Evolutionary conservation across 2,329 filamentous ascomycete genomes (phyloP), one percentile per base, ranked within the genome.

Genomic region (Penicillium brevicompactum): DNA sequence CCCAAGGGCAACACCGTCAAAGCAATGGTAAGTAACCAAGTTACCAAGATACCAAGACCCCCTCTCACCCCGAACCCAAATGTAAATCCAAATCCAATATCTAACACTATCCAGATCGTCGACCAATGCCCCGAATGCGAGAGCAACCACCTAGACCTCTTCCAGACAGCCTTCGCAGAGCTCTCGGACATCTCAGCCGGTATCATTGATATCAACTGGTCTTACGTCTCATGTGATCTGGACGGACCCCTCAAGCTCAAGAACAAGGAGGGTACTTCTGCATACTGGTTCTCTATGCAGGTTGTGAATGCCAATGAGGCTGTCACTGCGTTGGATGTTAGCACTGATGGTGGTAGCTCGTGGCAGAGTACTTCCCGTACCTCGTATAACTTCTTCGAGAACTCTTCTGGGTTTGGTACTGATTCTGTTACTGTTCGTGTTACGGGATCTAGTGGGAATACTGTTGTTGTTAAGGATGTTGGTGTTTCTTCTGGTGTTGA

Each of bases 321-420:
- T 14, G 78, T 88, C 40, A 63, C 75, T 50, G 78, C 74, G 59
- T 76, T 88, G 22, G 84, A 88, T 61, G 84, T 88, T 55, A 84
- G 82, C 55, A 84, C 78, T 16, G 81, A 88, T 64, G 78, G 82
- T 10, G 85, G 85, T 16, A 77, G 63, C 50, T 83, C 81, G 13
- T 88, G 85, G 85, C 69, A 80, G 69, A 47, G 67, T n/a, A 87
- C 85, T 0, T 76, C 73, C 2, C 76, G 86, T 46, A 70, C 77
- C 53, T 70, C 74, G 27, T 85, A 85, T 69, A 84, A 88, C 77
- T 88, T 80, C 74, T 88, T 88, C 44, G 80, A 87, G 76, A 79
- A 85, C 61, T 54, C 74, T 0, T 74, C 77, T 54, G 86, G 86
- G 0, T 86, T 84, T 62, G 82, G 84, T 0, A 79, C 77, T 0